A percentile compares a stretch with the other conserved stretches of the same genome.
Conservation (phyloP, 208 protist genomes). For the Naegleria fowleri region DNA sequence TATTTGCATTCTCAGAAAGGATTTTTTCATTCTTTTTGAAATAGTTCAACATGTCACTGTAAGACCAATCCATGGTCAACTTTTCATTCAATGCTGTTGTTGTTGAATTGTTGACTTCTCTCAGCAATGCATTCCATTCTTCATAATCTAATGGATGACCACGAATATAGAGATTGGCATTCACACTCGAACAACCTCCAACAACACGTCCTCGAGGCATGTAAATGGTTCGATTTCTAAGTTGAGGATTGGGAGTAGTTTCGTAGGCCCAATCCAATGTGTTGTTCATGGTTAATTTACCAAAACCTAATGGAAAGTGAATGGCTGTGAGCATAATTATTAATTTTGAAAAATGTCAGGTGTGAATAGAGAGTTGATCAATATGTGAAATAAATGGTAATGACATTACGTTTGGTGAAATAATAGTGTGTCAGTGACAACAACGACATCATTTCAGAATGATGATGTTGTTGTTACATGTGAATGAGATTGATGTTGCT, state of each 20-base stretch:
- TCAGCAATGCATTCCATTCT: conserved; percentile 30
- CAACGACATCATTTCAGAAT: neutral
- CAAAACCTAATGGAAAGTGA: neutral
- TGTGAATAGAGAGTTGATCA: too few species aligned
- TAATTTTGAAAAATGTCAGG: too few species aligned
- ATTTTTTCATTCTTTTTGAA: neutral
- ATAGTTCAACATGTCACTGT: neutral
- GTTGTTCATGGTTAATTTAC: neutral
- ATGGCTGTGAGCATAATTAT: neutral
- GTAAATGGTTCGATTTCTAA: conserved; percentile 32
- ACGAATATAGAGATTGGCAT: conserved; percentile 50
- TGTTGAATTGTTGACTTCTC: neutral
- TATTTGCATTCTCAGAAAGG: too few species aligned
- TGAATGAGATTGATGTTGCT: too few species aligned
- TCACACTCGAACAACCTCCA: conserved; percentile 45
- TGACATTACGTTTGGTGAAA: too few species aligned
- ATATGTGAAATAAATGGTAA: too few species aligned
- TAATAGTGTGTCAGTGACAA: too few species aligned
- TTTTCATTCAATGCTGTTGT: neutral
- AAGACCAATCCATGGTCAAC: neutral
- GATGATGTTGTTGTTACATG: too few species aligned
- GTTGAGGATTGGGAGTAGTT: neutral
- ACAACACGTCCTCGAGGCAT: conserved; percentile 40
- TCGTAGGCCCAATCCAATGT: neutral
- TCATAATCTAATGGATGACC: conserved; percentile 50